phyloP scores from a whole-genome alignment of 441 rosid species.

The Erodium chrysanthum region DNA sequence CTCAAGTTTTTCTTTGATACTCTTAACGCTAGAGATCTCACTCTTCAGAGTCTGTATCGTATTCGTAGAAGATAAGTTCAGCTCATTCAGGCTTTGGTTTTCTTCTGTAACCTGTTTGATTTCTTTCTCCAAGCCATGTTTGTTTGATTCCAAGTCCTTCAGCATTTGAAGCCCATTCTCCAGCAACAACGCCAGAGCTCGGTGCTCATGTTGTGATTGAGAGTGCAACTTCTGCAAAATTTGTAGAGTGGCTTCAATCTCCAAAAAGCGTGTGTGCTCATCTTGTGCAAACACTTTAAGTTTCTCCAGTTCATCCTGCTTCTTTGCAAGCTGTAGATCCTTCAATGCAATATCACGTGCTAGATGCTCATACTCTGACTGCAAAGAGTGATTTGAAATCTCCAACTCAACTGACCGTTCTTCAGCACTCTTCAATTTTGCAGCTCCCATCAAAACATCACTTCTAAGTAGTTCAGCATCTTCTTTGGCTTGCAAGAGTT shows the following conservation, averaged over 20 bases:
- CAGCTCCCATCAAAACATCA: constrained; percentile 50
- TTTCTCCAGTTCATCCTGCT: constrained; percentile 52
- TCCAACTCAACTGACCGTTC: constrained; percentile 48
- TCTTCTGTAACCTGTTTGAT: constrained; percentile 39
- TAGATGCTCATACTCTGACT: constrained; percentile 52
- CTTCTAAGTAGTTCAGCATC: constrained; percentile 45
- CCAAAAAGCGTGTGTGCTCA: constrained; percentile 45
- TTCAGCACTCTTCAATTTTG: constrained; percentile 53
- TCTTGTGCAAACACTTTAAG: constrained; percentile 49
- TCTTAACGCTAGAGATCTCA: constrained; percentile 41
- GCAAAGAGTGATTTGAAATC: constrained; percentile 53
- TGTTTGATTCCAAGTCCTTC: constrained; percentile 51
- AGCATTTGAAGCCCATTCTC: constrained; percentile 47
- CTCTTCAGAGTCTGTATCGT: constrained; percentile 36
- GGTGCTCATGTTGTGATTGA: constrained; percentile 61
- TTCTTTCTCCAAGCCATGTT: constrained; percentile 37
- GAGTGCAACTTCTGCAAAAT: constrained; percentile 56
- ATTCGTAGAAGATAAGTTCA: constrained; percentile 38
- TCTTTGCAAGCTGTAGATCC: constrained; percentile 60
- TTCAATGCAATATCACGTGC: constrained; percentile 46
- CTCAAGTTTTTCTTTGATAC: constrained; percentile 53
- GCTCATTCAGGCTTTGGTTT: constrained; percentile 37
- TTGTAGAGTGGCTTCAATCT: constrained; percentile 51
- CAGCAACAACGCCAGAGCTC: constrained; percentile 41
- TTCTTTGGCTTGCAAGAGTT: constrained; percentile 47